phyloP scores from a whole-genome alignment of 225 moss, liverwort and hornwort species.

The Straminergon stramineum region DNA sequence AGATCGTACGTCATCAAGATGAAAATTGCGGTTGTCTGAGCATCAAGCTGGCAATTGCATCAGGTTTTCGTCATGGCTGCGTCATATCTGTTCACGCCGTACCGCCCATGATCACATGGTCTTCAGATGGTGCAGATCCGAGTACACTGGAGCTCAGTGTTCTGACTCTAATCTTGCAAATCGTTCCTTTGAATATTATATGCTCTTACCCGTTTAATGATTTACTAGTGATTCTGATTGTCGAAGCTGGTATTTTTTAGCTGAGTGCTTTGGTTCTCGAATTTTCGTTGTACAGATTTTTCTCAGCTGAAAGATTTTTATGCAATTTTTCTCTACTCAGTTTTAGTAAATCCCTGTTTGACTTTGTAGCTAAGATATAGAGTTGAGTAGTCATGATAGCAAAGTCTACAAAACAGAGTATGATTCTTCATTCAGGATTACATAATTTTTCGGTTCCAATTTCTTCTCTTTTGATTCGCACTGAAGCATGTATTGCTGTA shows the following conservation, averaged over 20 bases:
- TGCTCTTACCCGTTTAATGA: neutral
- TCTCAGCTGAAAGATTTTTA: neutral
- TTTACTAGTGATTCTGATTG: neutral
- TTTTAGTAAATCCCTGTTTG: neutral
- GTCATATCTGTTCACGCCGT: constrained; percentile 2
- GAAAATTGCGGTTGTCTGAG: neutral
- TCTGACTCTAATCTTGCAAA: neutral
- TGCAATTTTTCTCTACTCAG: neutral
- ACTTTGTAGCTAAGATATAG: neutral
- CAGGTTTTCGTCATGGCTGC: constrained; percentile 7
- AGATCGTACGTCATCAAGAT: neutral
- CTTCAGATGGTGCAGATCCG: neutral
- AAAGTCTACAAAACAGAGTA: neutral
- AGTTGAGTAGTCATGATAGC: neutral
- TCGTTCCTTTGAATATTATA: neutral
- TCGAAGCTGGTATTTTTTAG: neutral
- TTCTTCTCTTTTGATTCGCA: neutral
- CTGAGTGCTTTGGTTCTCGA: neutral
- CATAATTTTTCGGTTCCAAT: neutral
- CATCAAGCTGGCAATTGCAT: neutral
- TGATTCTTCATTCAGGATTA: neutral
- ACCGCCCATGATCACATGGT: neutral
- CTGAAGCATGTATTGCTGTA: neutral
- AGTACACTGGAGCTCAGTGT: neutral
- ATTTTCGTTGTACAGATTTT: neutral